Base-by-base conservation (phyloP, 495 filamentous ascomycete genomes). In the Hypomontagnella submonticulosa region DNA sequence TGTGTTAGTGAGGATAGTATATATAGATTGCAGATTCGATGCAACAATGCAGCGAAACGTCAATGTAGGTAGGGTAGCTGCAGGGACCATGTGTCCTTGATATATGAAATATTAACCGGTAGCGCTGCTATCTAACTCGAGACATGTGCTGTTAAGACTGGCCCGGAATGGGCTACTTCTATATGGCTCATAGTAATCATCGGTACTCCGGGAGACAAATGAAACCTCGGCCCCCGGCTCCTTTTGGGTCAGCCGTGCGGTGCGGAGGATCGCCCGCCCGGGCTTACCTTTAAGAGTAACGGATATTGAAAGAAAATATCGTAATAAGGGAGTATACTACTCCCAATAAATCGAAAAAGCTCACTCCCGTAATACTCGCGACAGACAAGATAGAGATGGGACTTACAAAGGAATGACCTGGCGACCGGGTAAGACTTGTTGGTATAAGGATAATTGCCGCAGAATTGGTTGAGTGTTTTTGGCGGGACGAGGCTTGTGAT, bases 221-320 rank as follows among this genome's bases (percentile, higher is more conserved):
- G 65, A 59, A 42, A 59, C 65, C 65, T 68, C 65, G 65, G 65
- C 42, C 59, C 65, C 65, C 65, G 65, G 65, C 41, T 63, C 59
- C 64, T 46, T 54, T 55, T 47, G 6, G 15, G 19, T 15, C 9
- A 67, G 9, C 49, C 48, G 36, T 54, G 65, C 49, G 65, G 59
- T 54, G 65, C 49, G 65, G 59, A 63, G 58, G 49, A 19, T 54
- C 65, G 42, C 33, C 13, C 37, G 48, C 41, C 53, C 57, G 54
- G 27, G 47, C 23, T 54, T 54, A 40, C 15, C 40, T 37, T 40
- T 12, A 11, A 3, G 9, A 11, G 3, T 11, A 38, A 38, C 36
- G 36, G n/a, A 38, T 2, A 11, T 38, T 2, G n/a, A 38, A 38
- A 38, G 36, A 2, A 8, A 38, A 12, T 38, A 13, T 12, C 2